Conservation (phyloP, 768 basidiomycete species). For the Lactarius hatsudake region DNA sequence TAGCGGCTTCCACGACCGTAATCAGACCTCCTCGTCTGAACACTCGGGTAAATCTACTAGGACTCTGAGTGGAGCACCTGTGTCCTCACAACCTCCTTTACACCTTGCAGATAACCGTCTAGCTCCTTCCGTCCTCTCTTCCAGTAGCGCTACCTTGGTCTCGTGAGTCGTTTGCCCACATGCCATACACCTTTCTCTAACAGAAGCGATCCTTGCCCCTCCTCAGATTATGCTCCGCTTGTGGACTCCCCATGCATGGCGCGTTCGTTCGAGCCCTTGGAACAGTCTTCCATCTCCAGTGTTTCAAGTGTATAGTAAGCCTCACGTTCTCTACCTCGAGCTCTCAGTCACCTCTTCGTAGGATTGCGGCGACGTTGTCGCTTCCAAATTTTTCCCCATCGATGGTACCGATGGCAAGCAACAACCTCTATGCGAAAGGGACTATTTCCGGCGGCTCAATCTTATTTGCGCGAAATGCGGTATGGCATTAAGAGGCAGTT, state of each 20-base stretch:
- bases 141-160: conserved; percentile 50
- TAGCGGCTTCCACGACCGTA: conserved; percentile 42
- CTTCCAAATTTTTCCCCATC: conserved; percentile 98
- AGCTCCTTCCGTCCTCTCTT: conserved; percentile 52
- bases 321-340: conserved; percentile 16
- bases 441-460: conserved; percentile 94
- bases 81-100: conserved; percentile 55
- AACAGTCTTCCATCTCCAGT: conserved; percentile 93
- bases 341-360: conserved; percentile 34
- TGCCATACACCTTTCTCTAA: not conserved
- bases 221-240: conserved; percentile 68
- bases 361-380: conserved; percentile 97
- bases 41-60: conserved; percentile 49
- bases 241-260: conserved; percentile 83
- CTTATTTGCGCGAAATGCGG: conserved; percentile 97
- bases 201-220: not conserved
- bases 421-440: conserved; percentile 94
- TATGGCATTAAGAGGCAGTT: conserved; percentile 91
- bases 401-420: conserved; percentile 88
- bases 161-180: not conserved
- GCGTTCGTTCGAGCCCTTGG: conserved; percentile 95
- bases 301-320: conserved; percentile 95
- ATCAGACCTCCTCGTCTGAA: conserved; percentile 53
- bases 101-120: conserved; percentile 40
- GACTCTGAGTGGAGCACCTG: conserved; percentile 45